A percentile compares a stretch with the other conserved stretches of the same genome.
These are phyloP conservation scores for Phaeosphaeria sp. DNA, from an alignment of 2,329 filamentous ascomycete genomes.

Conservation along the genomic window DNA sequence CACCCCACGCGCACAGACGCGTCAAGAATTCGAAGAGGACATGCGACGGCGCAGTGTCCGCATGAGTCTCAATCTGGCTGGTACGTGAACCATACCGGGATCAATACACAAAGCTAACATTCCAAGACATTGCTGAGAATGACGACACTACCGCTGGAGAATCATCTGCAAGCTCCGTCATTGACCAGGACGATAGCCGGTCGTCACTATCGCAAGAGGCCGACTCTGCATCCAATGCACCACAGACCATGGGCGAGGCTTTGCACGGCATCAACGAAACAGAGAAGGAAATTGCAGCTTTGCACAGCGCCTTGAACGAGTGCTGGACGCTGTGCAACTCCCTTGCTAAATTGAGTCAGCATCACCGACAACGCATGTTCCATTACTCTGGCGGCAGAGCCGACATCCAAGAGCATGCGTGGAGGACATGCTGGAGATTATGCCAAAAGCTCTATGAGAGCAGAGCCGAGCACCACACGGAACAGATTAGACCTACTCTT, in stretches of 20 bases:
- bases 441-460: constrained; percentile 89
- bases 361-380: constrained; percentile 81
- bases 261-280: constrained; percentile 65
- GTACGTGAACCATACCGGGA: constrained; percentile 55
- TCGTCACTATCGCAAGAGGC: constrained; percentile 43
- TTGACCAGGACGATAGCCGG: constrained; percentile 42
- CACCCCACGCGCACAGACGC: constrained; percentile 83
- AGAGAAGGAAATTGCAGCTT: constrained; percentile 69
- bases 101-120: constrained; percentile 19
- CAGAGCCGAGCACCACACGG: constrained; percentile 72
- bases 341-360: constrained; percentile 81
- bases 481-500: constrained; percentile 75
- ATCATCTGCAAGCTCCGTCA: constrained; percentile 37
- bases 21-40: constrained; percentile 73
- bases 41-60: constrained; percentile 61
- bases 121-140: constrained; percentile 55
- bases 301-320: constrained; percentile 81
- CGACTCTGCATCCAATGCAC: constrained; percentile 27
- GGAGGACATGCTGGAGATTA: constrained; percentile 92
- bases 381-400: constrained; percentile 72
- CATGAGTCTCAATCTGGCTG: constrained; percentile 77
- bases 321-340: constrained; percentile 97
- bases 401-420: constrained; percentile 83
- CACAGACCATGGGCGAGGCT: constrained; percentile 56
- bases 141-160: constrained; percentile 45